phyloP scores from a whole-genome alignment of 441 rosid species.

The Monsonia emarginata region DNA sequence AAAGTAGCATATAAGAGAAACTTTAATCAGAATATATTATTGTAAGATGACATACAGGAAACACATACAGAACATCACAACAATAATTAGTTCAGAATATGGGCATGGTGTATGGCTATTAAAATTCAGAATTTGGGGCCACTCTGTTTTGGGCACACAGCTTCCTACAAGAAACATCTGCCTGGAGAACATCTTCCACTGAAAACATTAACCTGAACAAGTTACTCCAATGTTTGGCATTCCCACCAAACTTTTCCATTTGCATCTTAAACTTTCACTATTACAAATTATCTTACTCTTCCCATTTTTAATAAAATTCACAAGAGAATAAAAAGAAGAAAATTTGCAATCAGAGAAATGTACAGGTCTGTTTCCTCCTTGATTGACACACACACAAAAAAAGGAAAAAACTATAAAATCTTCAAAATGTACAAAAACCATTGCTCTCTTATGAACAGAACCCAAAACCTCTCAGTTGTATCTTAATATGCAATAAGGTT shows the following conservation, averaged over 20 bases:
- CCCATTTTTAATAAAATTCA: too few species aligned
- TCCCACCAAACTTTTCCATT: background rate
- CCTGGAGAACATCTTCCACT: background rate
- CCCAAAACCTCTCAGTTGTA: background rate
- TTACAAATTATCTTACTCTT: too few species aligned
- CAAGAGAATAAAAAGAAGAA: background rate
- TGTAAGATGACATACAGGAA: background rate
- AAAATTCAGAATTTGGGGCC: background rate
- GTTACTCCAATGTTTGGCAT: background rate
- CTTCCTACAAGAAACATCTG: background rate
- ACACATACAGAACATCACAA: background rate
- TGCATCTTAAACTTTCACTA: too few species aligned
- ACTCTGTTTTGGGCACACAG: background rate
- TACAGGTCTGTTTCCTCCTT: background rate
- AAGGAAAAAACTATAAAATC: background rate
- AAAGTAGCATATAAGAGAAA: conserved; percentile 24
- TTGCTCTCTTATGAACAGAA: background rate
- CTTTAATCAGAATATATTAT: background rate
- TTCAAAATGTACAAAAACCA: background rate
- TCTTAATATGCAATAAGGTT: background rate
- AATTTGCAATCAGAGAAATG: background rate
- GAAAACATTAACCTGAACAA: background rate
- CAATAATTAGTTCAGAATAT: too few species aligned
- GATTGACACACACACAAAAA: background rate
- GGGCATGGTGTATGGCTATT: background rate